These are phyloP conservation scores for Podospora fimiseda DNA, from an alignment of 495 filamentous ascomycete genomes.

Conservation along the genomic window DNA sequence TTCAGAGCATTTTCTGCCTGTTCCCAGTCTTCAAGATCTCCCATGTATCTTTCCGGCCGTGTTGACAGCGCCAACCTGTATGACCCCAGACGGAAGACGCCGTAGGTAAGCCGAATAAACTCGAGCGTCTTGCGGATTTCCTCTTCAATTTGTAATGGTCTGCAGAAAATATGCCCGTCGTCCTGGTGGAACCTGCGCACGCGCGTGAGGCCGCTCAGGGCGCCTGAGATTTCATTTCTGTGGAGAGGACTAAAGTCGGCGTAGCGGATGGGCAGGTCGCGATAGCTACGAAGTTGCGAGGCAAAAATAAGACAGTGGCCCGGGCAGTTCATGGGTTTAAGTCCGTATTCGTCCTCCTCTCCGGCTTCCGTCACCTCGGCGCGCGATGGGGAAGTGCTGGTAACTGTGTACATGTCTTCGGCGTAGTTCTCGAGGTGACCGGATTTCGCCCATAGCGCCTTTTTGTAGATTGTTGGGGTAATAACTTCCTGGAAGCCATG, in stretches of 20 bases:
- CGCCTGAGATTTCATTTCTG: slow-evolving; percentile 82
- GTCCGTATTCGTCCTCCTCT: slow-evolving; percentile 73
- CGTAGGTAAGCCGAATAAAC: slow-evolving; percentile 75
- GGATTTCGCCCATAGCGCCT: slow-evolving; percentile 78
- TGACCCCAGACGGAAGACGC: slow-evolving; percentile 62
- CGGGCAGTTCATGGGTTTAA: slow-evolving; percentile 97
- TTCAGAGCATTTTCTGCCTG: slow-evolving; percentile 69
- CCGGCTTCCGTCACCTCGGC: slow-evolving; percentile 31
- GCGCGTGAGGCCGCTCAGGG: slow-evolving; percentile 78
- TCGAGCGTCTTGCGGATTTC: slow-evolving; percentile 76
- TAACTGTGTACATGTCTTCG: slow-evolving; percentile 91
- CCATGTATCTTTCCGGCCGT: slow-evolving; percentile 74
- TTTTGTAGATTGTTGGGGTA: slow-evolving; percentile 91
- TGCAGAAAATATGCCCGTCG: slow-evolving; percentile 92
- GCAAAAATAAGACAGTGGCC: slow-evolving; percentile 87
- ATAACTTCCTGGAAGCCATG: slow-evolving; percentile 91
- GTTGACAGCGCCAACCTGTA: slow-evolving; percentile 79
- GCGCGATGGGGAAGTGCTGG: slow-evolving; percentile 42
- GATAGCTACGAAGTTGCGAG: slow-evolving; percentile 63
- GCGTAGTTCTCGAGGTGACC: slow-evolving; percentile 93
- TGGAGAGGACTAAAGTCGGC: slow-evolving; percentile 91
- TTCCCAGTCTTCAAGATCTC: slow-evolving; percentile 73
- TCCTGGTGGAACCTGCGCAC: slow-evolving; percentile 94
- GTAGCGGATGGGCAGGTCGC: slow-evolving; percentile 82
- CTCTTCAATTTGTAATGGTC: slow-evolving; percentile 69